Conservation (phyloP, 2,329 filamentous ascomycete species). For the Xylariaceae sp. region DNA sequence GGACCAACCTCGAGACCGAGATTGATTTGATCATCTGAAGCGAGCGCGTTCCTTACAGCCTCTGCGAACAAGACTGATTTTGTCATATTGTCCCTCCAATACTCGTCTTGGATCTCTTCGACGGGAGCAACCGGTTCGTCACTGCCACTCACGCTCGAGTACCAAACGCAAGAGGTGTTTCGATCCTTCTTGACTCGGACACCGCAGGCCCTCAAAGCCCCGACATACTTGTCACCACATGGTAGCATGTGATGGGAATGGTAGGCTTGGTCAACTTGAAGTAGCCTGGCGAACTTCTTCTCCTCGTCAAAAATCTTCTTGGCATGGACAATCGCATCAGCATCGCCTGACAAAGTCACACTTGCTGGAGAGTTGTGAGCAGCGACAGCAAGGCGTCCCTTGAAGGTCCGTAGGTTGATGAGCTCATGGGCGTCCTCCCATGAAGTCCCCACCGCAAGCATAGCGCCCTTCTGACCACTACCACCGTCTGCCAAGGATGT, state of each 20-base stretch:
- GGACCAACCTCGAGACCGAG: conserved; percentile 53
- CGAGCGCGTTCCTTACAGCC: conserved; percentile 42
- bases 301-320: conserved; percentile 32
- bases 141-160: conserved; percentile 29
- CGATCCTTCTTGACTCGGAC: conserved; percentile 4
- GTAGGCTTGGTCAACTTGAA: conserved; percentile 49
- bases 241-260: conserved; percentile 48
- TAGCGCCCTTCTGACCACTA: conserved; percentile 43
- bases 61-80: conserved; percentile 51
- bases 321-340: conserved; percentile 36
- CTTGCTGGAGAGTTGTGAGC: conserved; percentile 45
- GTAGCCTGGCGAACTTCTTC: conserved; percentile 37
- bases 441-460: conserved; percentile 54
- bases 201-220: conserved; percentile 8
- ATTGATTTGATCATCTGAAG: conserved; percentile 37
- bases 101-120: conserved; percentile 30
- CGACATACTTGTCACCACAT: conserved; percentile 26
- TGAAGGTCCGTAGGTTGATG: conserved; percentile 29
- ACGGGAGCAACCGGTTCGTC: conserved; percentile 12
- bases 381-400: conserved; percentile 40
- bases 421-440: conserved; percentile 44
- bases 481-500: conserved; percentile 25
- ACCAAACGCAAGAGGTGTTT: conserved; percentile 28
- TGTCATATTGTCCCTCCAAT: conserved; percentile 55
- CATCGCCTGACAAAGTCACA: conserved; percentile 46